phyloP scores from a whole-genome alignment of 352 stramenopile genomes.

The Ophiocytium majus region DNA sequence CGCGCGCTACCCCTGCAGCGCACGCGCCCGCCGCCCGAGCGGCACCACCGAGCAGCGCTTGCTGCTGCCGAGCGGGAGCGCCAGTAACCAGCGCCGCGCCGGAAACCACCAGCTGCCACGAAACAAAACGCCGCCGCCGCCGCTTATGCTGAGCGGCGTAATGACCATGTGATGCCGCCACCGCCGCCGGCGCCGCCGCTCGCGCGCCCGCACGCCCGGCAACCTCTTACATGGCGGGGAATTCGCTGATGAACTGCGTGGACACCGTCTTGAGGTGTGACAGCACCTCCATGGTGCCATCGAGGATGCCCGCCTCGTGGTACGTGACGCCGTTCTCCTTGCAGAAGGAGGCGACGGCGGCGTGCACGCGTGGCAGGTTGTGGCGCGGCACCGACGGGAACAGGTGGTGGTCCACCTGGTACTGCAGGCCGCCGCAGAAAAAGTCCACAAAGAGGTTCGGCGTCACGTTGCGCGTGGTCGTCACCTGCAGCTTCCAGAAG shows the following conservation, averaged over 20 bases:
- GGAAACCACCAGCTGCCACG: too few species aligned
- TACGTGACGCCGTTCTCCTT: conserved; percentile 92
- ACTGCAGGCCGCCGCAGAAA: conserved; percentile 97
- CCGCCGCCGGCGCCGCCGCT: too few species aligned
- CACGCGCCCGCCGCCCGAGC: too few species aligned
- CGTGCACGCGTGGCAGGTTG: conserved; percentile 75
- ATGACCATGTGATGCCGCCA: too few species aligned
- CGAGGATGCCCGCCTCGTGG: conserved; percentile 84
- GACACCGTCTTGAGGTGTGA: conserved; percentile 84
- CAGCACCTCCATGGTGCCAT: conserved; percentile 89
- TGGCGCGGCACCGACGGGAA: conserved; percentile 95
- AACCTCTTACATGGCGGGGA: conserved; percentile 94
- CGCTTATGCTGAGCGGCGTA: too few species aligned
- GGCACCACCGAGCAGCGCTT: too few species aligned
- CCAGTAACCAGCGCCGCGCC: too few species aligned
- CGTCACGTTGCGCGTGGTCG: conserved; percentile 93
- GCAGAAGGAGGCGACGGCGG: conserved; percentile 91
- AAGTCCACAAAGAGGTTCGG: conserved; percentile 90
- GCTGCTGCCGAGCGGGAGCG: too few species aligned
- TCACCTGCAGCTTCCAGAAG: conserved; percentile 97
- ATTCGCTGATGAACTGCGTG: conserved; percentile 90
- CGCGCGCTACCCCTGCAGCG: too few species aligned
- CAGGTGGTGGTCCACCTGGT: conserved; percentile 96
- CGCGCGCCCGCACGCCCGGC: too few species aligned
- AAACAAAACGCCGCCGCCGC: too few species aligned